These are phyloP conservation scores for Mallotus nudiflorus DNA, from an alignment of 345 rosid genomes.

Conservation along the genomic window DNA sequence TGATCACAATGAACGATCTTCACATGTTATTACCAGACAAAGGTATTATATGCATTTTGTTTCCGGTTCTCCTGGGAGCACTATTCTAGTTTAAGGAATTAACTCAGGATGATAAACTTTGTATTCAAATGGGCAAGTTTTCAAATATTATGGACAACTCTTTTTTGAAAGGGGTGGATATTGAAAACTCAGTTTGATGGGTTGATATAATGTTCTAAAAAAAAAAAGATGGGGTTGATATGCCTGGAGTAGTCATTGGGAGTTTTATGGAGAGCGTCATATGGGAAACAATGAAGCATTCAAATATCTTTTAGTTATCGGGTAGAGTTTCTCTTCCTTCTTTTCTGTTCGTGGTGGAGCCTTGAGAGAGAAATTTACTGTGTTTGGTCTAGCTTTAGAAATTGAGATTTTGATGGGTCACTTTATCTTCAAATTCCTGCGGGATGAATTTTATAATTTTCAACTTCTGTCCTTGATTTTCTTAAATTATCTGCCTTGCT, in stretches of 20 bases:
- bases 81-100: no score
- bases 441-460: not conserved
- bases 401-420: no score
- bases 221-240: not conserved
- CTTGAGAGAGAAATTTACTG: no score
- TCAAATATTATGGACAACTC: no score
- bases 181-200: not conserved
- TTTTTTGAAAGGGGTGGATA: no score
- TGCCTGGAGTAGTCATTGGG: not conserved
- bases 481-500: not conserved
- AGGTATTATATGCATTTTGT: not conserved
- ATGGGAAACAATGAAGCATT: not conserved
- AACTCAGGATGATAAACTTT: no score
- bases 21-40: not conserved
- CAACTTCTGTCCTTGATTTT: not conserved
- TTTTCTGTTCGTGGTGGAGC: no score
- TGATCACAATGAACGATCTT: not conserved
- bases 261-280: not conserved
- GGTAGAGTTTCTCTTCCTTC: not conserved
- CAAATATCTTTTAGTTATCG: not conserved
- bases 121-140: no score
- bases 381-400: no score
- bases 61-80: no score
- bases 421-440: no score
- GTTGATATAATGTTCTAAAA: no score